A percentile compares a stretch with the other conserved stretches of the same genome.
Evolutionary conservation across 2,329 filamentous ascomycete genomes (phyloP).

Genomic region (Verticillium klebahnii): DNA sequence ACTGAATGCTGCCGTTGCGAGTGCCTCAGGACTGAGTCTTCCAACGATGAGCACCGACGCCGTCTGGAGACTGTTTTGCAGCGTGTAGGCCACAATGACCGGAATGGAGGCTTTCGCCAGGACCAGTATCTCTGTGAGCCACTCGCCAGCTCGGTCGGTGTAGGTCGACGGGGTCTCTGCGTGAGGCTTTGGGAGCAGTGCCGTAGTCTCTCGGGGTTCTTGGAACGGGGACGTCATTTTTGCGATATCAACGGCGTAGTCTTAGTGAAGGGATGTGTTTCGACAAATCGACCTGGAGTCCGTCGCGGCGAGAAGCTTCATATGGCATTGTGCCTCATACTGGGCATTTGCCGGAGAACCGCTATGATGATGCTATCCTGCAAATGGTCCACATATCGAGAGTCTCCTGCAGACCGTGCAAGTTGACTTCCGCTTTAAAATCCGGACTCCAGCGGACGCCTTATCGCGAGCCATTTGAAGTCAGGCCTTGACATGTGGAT

Average conservation of each 20-base stretch:
- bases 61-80: constrained; percentile 84
- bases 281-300: not conserved
- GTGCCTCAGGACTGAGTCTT: constrained; percentile 70
- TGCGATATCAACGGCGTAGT: not conserved
- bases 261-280: not conserved
- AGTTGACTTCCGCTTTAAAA: not conserved
- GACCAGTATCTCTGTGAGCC: constrained; percentile 55
- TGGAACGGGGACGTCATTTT: not conserved
- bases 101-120: constrained; percentile 67
- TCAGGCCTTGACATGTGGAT: not conserved
- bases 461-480: not conserved
- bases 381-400: not conserved
- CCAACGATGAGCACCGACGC: constrained; percentile 78
- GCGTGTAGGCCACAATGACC: constrained; percentile 77
- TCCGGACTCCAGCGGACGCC: not conserved
- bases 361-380: not conserved
- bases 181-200: constrained; percentile 10
- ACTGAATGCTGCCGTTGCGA: constrained; percentile 79
- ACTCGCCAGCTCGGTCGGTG: not conserved
- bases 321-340: not conserved
- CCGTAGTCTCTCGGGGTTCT: constrained; percentile 11
- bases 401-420: not conserved
- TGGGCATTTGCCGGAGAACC: not conserved
- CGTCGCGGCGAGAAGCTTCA: not conserved
- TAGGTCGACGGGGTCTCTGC: not conserved